phyloP scores from a whole-genome alignment of 306 rosid species.

The Lagenaria siceraria region DNA sequence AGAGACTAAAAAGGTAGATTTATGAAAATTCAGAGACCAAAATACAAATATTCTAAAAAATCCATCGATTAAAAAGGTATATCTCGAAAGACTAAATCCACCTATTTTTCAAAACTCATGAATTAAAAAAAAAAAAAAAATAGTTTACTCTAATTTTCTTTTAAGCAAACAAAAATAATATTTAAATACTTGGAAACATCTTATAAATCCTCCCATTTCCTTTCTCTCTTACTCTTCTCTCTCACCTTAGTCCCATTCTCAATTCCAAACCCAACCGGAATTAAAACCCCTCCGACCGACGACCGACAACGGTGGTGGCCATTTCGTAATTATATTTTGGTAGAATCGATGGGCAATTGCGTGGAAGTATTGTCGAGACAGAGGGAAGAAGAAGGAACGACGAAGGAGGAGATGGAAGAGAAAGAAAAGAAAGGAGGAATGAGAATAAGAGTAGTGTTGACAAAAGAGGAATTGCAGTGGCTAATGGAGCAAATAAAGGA shows the following conservation, averaged over 20 bases:
- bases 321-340: not conserved
- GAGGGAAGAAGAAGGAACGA: not conserved
- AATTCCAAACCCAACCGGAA: not conserved
- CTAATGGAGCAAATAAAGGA: slow-evolving; percentile 41
- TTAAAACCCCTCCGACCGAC: not conserved
- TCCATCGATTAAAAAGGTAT: no score
- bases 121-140: not conserved
- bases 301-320: not conserved
- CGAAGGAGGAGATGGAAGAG: not conserved
- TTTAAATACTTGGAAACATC: not conserved
- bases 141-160: no score
- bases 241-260: not conserved
- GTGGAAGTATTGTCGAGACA: not conserved
- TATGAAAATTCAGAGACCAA: no score
- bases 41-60: no score
- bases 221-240: not conserved
- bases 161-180: not conserved
- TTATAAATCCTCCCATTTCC: not conserved
- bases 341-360: not conserved
- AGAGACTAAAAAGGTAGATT: no score
- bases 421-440: slow-evolving; percentile 8
- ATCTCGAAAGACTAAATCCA: no score
- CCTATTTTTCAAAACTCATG: no score
- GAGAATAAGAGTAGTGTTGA: slow-evolving; percentile 62
- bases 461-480: slow-evolving; percentile 33